Base-by-base conservation (phyloP, 106 monocot genomes). In the Chionographis japonica region DNA sequence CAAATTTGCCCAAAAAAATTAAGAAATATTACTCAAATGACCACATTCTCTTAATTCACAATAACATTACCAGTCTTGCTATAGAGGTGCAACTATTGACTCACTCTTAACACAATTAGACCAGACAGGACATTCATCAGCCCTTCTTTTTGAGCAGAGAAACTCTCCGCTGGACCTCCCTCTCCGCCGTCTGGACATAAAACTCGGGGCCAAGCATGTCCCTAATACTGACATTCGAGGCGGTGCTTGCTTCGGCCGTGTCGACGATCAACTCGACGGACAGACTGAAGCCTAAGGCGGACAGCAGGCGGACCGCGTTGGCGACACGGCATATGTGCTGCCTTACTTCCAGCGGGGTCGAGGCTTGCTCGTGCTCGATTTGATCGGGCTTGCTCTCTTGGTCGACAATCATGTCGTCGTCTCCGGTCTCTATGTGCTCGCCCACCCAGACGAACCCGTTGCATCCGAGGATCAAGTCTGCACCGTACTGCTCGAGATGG, bases 361-460 rank as follows among this genome's bases (percentile, higher is more conserved):
- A 72, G 17, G 10, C 55, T 72, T 57, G 50, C 43, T 77, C 74
- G 54, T 66, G 58, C 54, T 61, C 71, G 12, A 46, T 59, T 40
- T 61, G 49, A 49, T 62, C 56, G 8, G 54, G 8, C n/a, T 2
- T 53, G 17, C 2, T 78, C 37, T 74, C 70, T 50, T 77, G 60
- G 38, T 79, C 85, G 50, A 69, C 80, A 5, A 67, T 20, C 72
- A 79, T 77, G 6, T 56, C 81, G 8, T 50, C 76, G 8, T 78
- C 85, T 59, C 37, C 65, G 7, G 69, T 37, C 57, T 81, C 79
- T 2, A 74, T 58, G 37, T 98, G 98, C 65, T 93, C 83, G 6
- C 98, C 98, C 0, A 98, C 83, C 98, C 98, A 98, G 11, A 93
- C 63, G 69, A 81, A 93, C 1, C 97, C 97, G 61, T 98, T 98